phyloP scores from a whole-genome alignment of 169 alveolate genomes.

The Toxoplasma gondii region DNA sequence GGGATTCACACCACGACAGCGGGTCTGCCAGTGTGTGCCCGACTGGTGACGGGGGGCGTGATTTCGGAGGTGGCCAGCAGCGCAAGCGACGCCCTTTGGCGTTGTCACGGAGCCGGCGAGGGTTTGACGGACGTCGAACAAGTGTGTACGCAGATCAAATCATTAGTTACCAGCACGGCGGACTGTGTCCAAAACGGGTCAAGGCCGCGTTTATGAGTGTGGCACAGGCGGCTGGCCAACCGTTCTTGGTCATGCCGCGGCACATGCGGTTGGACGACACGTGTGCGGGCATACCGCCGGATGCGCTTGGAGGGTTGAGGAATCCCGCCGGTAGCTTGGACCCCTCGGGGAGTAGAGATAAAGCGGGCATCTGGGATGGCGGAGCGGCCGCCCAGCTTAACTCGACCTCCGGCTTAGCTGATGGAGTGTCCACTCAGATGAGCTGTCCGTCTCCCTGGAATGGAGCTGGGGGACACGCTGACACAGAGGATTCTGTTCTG shows the following conservation, averaged over 20 bases:
- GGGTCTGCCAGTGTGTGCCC: not conserved
- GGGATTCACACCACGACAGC: not conserved
- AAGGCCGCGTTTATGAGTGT: constrained; percentile 21
- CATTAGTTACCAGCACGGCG: not conserved
- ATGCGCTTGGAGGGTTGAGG: not conserved
- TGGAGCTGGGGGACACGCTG: not conserved
- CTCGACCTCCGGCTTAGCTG: no score
- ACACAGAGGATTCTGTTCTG: not conserved
- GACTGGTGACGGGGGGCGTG: not conserved
- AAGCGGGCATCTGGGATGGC: no score
- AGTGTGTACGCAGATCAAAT: not conserved
- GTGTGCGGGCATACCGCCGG: not conserved
- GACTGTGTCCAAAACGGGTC: not conserved
- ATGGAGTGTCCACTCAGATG: no score
- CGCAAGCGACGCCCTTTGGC: not conserved
- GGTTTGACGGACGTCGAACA: not conserved
- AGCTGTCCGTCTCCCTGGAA: no score
- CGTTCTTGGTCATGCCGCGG: not conserved
- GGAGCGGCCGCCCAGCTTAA: no score
- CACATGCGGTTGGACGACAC: not conserved
- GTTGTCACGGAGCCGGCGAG: not conserved
- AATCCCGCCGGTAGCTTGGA: no score
- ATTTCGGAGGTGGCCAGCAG: not conserved
- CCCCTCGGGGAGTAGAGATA: no score
- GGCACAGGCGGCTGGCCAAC: not conserved